Percentiles rank a stretch among this genome's conserved stretches.
Evolutionary conservation across 2,329 filamentous ascomycete genomes (phyloP).

Genomic region (Albifimbria verrucaria): DNA sequence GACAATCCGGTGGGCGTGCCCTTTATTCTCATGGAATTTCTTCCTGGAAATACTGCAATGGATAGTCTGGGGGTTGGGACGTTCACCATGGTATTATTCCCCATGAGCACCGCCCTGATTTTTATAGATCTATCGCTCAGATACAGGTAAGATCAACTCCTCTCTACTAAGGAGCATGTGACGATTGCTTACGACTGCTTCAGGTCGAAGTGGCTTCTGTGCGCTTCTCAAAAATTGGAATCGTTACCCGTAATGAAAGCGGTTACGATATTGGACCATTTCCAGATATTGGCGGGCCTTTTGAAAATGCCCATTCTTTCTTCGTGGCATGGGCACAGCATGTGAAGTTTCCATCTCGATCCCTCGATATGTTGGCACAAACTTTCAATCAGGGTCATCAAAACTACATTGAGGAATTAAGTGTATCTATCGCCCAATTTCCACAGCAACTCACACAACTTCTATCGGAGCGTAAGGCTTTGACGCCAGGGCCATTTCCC

Average conservation of each 20-base stretch:
- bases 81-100: slow-evolving; percentile 16
- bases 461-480: background rate
- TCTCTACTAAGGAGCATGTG: background rate
- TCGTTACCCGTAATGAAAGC: slow-evolving; percentile 7
- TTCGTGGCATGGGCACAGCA: slow-evolving; percentile 15
- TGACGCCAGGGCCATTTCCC: slow-evolving; percentile 23
- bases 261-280: slow-evolving; percentile 12
- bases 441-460: background rate
- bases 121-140: slow-evolving; percentile 6
- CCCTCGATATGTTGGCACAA: background rate
- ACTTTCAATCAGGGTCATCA: background rate
- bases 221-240: slow-evolving; percentile 17
- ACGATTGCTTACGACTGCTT: background rate
- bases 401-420: background rate
- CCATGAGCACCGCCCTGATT: background rate
- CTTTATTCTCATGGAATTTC: slow-evolving; percentile 26
- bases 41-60: slow-evolving; percentile 23
- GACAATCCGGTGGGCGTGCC: slow-evolving; percentile 20
- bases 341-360: slow-evolving; percentile 8
- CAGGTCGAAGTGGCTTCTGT: slow-evolving; percentile 14
- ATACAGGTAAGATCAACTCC: background rate
- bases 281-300: slow-evolving; percentile 16
- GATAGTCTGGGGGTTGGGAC: slow-evolving; percentile 17
- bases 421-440: background rate
- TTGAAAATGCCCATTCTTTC: slow-evolving; percentile 15